Evolutionary conservation across 805 yeast genomes (phyloP), one percentile per base, ranked within the genome.

Genomic region (Schwanniomyces polymorphus): DNA sequence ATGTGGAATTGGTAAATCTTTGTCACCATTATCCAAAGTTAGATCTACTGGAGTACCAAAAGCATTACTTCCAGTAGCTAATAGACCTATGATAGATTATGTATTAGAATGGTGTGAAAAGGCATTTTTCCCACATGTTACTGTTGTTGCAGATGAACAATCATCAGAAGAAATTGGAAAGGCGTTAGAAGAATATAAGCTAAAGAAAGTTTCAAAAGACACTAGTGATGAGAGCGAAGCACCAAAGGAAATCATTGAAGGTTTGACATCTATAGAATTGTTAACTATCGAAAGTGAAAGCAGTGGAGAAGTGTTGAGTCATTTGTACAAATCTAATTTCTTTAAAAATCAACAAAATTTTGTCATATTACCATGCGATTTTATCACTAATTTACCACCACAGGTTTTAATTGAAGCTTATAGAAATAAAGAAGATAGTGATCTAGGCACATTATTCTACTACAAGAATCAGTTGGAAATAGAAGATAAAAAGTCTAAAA

Each of bases 291-390:
- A 59, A 27, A 49, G 53, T 9, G 78, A 75, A 12, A 63, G 78
- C 11, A 84, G 88, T 12, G 95, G 94, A n/a, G 82, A 76, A 45
- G 70, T 84, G 41, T 60, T 89, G 34, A 73, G 75, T 39, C 77
- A 64, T 14, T 54, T 80, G 46, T 66, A 79, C 51, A 70, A 79
- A 72, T 68, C 49, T 61, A 67, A 45, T 58, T 69, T 27, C 53
- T 62, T 44, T 59, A 75, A 28, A 84, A 50, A 56, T 10, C 42
- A 48, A 21, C 56, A 59, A 37, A 57, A 65, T 60, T 85, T 90
- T 59, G 88, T 91, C n/a, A 66, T 94, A 27, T 68, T 94, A 46
- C 97, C 98, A 7, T 92, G 97, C 70, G 99, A 95, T 65, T 88
- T 94, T 62, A 75, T 95, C 45, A 91, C 98, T 2, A 92, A 91